phyloP scores from a whole-genome alignment of 208 protist species.

The Strigomonas oncopelti region DNA sequence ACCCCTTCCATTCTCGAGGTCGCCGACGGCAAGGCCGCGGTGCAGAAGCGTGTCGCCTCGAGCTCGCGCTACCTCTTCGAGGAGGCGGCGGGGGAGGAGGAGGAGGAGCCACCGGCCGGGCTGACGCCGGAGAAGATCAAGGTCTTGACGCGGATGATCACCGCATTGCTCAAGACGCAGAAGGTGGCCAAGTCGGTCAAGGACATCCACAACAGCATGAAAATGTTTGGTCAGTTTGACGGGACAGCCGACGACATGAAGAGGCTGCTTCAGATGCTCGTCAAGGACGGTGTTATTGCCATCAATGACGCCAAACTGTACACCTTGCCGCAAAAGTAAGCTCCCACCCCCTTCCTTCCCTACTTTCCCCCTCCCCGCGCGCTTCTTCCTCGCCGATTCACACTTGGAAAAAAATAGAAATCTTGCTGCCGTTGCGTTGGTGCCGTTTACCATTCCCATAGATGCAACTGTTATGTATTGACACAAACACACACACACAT shows the following conservation, averaged over 20 bases:
- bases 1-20: slow-evolving; percentile 28
- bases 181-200: slow-evolving; percentile 42
- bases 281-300: slow-evolving; percentile 42
- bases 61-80: slow-evolving; percentile 22
- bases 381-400: too few species aligned
- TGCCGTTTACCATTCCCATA: too few species aligned
- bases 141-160: slow-evolving; percentile 61
- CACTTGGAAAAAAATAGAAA: too few species aligned
- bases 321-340: slow-evolving; percentile 33
- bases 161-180: slow-evolving; percentile 59
- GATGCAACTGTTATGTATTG: background rate
- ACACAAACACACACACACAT: background rate
- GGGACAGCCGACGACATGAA: slow-evolving; percentile 53
- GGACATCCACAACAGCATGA: slow-evolving; percentile 84
- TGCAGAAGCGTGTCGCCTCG: slow-evolving; percentile 40
- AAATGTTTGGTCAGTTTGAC: slow-evolving; percentile 67
- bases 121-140: slow-evolving; percentile 62
- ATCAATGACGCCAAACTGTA: slow-evolving; percentile 63
- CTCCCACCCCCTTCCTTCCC: background rate
- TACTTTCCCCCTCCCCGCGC: too few species aligned
- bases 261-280: slow-evolving; percentile 63
- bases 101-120: slow-evolving; percentile 43
- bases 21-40: slow-evolving; percentile 19
- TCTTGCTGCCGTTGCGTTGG: too few species aligned
- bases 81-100: slow-evolving; percentile 24